Conservation (phyloP, 2,329 filamentous ascomycete species). For the Fusarium denticulatum region DNA sequence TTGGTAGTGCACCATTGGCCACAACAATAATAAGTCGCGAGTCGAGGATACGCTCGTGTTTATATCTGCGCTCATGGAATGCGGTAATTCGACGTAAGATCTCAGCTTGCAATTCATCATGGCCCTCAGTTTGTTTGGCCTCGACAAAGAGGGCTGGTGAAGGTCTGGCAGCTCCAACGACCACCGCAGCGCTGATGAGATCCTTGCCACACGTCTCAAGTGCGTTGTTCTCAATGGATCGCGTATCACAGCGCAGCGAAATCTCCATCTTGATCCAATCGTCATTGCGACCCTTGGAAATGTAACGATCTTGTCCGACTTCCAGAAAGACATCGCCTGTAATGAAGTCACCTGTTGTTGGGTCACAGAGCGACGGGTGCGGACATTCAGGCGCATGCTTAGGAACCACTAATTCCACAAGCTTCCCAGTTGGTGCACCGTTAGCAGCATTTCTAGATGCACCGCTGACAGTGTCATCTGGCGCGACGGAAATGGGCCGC, state of each 20-base stretch:
- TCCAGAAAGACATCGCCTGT: neutral
- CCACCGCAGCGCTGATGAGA: neutral
- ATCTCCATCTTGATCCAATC: neutral
- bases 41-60: neutral
- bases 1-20: neutral
- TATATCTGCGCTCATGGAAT: neutral
- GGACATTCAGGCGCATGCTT: neutral
- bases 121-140: neutral
- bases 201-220: neutral
- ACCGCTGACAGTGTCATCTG: neutral
- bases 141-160: neutral
- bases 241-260: neutral
- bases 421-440: neutral
- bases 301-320: neutral
- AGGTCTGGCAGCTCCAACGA: neutral
- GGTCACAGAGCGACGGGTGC: neutral
- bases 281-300: neutral
- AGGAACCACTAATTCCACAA: neutral
- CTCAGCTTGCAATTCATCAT: neutral
- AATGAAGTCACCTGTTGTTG: neutral
- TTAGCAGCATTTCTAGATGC: accelerated
- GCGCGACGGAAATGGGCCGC: neutral
- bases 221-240: neutral
- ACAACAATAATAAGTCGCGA: neutral
- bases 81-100: neutral